A percentile compares a stretch with the other conserved stretches of the same genome.
phyloP scores from a whole-genome alignment of 495 filamentous ascomycete genomes.

The Penicillium angulare region DNA sequence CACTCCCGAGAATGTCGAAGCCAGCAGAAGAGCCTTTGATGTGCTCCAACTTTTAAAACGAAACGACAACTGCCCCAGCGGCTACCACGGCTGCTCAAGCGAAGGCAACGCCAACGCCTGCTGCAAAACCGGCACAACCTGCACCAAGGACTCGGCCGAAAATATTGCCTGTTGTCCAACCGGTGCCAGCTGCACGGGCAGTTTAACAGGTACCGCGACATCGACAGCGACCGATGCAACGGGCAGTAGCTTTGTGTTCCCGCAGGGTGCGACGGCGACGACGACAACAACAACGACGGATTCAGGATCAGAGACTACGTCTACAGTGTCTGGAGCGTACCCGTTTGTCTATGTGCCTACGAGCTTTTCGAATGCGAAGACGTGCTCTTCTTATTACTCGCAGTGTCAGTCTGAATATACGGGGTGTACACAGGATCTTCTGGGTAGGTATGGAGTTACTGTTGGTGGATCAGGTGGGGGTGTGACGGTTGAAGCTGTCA shows the following conservation, averaged over 20 bases:
- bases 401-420: conserved; percentile 63
- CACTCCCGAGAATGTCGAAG: conserved; percentile 21
- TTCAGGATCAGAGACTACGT: conserved; percentile 36
- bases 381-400: conserved; percentile 65
- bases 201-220: conserved; percentile 31
- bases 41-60: conserved; percentile 39
- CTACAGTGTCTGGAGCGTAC: conserved; percentile 48
- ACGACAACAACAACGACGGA: conserved; percentile 21
- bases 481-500: conserved; percentile 61
- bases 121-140: conserved; percentile 52
- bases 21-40: conserved; percentile 33
- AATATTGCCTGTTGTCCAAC: conserved; percentile 67
- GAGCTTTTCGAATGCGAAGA: conserved; percentile 58
- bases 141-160: conserved; percentile 55
- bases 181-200: conserved; percentile 61
- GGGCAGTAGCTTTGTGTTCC: conserved; percentile 37
- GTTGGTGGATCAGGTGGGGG: conserved; percentile 46
- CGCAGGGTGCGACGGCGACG: conserved; percentile 31
- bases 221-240: conserved; percentile 25
- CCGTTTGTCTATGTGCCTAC: conserved; percentile 68
- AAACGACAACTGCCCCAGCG: conserved; percentile 49
- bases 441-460: conserved; percentile 47
- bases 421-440: conserved; percentile 59
- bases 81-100: conserved; percentile 51
- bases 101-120: conserved; percentile 53